These are phyloP conservation scores for Avena atlantica DNA, from an alignment of 176 grass and related monocot species.

Conservation along the genomic window DNA sequence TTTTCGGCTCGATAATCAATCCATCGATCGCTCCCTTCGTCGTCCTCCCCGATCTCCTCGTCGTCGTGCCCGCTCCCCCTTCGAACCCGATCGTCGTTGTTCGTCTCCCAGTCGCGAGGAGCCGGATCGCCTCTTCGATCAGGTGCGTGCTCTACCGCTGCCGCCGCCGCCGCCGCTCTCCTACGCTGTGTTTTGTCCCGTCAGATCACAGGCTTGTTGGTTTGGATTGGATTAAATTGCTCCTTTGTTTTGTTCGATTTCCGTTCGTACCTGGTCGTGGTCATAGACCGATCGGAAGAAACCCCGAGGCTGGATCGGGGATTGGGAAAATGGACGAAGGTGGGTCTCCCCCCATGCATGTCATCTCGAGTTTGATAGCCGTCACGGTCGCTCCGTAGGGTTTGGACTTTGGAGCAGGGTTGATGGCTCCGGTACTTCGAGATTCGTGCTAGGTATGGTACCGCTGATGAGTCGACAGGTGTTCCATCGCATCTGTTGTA, in stretches of 20 bases:
- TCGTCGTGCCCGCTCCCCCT: not conserved
- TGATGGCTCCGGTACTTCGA: slow-evolving; percentile 5
- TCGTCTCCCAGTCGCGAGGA: not conserved
- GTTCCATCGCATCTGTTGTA: not conserved
- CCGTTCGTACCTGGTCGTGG: not conserved
- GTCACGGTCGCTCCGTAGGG: slow-evolving; percentile 37
- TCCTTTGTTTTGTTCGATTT: not conserved
- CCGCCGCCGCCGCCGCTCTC: not conserved
- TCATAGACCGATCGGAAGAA: slow-evolving; percentile 3
- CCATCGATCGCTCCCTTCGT: not conserved
- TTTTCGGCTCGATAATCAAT: not conserved
- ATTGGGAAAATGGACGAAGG: not conserved
- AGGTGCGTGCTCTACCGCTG: slow-evolving; percentile 31
- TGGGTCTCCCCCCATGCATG: not conserved
- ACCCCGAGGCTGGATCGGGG: not conserved
- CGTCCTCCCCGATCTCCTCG: slow-evolving; percentile 24
- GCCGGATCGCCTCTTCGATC: not conserved
- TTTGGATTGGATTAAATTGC: not conserved
- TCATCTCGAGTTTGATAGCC: not conserved
- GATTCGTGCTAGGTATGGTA: slow-evolving; percentile 31
- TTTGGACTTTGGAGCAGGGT: slow-evolving; percentile 32
- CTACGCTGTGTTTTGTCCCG: not conserved
- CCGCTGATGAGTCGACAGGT: slow-evolving; percentile 40
- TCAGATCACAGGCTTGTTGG: not conserved
- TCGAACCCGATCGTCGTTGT: not conserved